These are phyloP conservation scores for Zangia roseola DNA, from an alignment of 768 basidiomycete genomes.

Conservation along the genomic window DNA sequence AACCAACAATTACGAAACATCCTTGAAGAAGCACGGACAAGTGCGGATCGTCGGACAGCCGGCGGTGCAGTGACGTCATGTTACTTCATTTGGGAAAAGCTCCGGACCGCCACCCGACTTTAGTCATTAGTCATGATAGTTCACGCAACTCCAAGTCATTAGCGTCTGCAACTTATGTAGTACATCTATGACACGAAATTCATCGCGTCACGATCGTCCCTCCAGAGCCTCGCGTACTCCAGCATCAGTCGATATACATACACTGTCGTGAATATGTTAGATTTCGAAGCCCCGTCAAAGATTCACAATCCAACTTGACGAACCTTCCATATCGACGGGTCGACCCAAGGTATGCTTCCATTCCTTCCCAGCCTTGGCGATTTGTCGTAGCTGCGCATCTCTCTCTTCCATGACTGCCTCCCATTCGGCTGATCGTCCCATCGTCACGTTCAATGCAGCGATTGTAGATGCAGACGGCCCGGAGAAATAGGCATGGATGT, in stretches of 20 bases:
- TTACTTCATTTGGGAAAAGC: too few relatives aligned
- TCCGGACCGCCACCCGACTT: too few relatives aligned
- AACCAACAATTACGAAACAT: too few relatives aligned
- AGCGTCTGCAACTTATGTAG: too few relatives aligned
- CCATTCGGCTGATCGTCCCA: constrained; percentile 29
- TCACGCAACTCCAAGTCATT: too few relatives aligned
- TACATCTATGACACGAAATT: constrained; percentile 31
- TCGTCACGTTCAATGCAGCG: constrained; percentile 50
- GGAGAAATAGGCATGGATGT: constrained; percentile 90
- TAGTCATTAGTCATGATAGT: too few relatives aligned
- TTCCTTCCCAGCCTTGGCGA: constrained; percentile 85
- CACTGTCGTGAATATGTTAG: constrained; percentile 40
- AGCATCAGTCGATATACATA: constrained; percentile 87
- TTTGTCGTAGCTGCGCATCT: constrained; percentile 71
- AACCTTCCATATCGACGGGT: constrained; percentile 91
- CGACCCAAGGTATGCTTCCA: constrained; percentile 90
- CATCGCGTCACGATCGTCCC: constrained; percentile 83
- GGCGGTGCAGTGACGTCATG: too few relatives aligned
- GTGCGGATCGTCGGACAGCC: too few relatives aligned
- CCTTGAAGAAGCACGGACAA: too few relatives aligned
- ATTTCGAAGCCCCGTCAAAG: too few relatives aligned
- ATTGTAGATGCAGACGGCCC: constrained; percentile 69
- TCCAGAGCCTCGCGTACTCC: constrained; percentile 84
- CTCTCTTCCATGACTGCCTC: constrained; percentile 47
- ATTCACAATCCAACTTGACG: constrained; percentile 25